Base-by-base conservation (phyloP, 2,329 filamentous ascomycete genomes). In the Penicillium paneum region DNA sequence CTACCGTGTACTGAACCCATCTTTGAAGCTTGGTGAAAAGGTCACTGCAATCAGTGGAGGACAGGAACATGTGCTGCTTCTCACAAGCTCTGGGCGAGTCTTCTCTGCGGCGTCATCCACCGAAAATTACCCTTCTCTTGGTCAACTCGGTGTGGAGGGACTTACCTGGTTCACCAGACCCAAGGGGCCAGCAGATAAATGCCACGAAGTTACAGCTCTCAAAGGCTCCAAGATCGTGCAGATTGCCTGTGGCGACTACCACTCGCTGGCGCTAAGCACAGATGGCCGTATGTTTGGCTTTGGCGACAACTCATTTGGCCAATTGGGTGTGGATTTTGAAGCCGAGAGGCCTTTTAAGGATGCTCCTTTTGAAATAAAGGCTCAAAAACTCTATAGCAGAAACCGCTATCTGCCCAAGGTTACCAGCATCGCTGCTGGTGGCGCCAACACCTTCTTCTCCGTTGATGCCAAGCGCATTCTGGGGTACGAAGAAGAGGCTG, bases 231-330 rank as follows among this genome's bases (percentile, higher is more conserved):
- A 89, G 5, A 84, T 94, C 42, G 74, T 78, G 5, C 82, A 89
- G 61, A 87, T 97, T 54, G 92, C 93, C 1, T 78, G 90, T 1
- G 94, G 94, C 24, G 91, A 96, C 68, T 85, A 87, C 62, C 94
- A 99, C 74, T 96, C 91, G 4, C 76, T 95, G 1, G 89, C 85
- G 0, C 80, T 91, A 15, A 90, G 93, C 67, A 83, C 83, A 56
- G 79, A 87, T 49, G 93, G 93, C 15, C 83, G 85, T 15, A 81
- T 94, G 15, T 96, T 94, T 71, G 81, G 86, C 7, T 97, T 96
- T 75, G 94, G 94, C 35, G 92, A 97, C 72, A 97, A 97, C 74
- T 86, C 86, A 0, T 83, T 84, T 40, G 94, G 94, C n/a, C 94
- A 97, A 72, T 81, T 97, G 3, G 93, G 93, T n/a, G 85, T 93